These are phyloP conservation scores for Phytophthora multivora DNA, from an alignment of 352 stramenopile genomes.

Conservation along the genomic window DNA sequence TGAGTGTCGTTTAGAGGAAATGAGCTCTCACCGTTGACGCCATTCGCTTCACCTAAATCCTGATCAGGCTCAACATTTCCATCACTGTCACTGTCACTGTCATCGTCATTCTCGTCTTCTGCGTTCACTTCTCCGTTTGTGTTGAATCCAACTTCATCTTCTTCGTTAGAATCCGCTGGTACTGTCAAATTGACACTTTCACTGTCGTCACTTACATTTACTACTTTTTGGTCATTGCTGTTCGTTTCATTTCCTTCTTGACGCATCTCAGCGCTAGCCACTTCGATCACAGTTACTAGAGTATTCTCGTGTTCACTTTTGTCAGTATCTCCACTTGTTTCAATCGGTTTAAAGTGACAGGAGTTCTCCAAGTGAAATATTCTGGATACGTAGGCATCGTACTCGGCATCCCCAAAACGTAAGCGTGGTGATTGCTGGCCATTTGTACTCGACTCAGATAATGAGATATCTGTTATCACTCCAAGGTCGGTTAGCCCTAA, in stretches of 20 bases:
- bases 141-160: constrained; percentile 16
- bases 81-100: constrained; percentile 48
- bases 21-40: constrained; percentile 9
- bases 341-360: constrained; percentile 37
- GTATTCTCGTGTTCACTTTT: background rate
- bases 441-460: background rate
- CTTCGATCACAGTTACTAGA: background rate
- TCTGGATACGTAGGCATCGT: constrained; percentile 39
- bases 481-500: constrained; percentile 21
- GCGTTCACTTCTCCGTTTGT: constrained; percentile 3
- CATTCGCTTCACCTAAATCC: background rate
- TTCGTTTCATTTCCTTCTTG: background rate
- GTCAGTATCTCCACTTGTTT: background rate
- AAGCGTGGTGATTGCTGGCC: background rate
- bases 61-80: background rate
- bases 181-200: background rate
- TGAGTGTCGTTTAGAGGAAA: background rate
- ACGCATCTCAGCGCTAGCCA: background rate
- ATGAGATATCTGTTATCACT: background rate
- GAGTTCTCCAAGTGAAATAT: constrained; percentile 33
- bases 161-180: constrained; percentile 12
- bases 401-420: constrained; percentile 38
- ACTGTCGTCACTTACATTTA: constrained; percentile 2
- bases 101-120: constrained; percentile 49
- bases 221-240: constrained; percentile 1